Percentiles rank a stretch among this genome's conserved stretches.
Evolutionary conservation across 768 basidiomycete species (phyloP).

Genomic region (Rhodosporidiobolus odoratus): DNA sequence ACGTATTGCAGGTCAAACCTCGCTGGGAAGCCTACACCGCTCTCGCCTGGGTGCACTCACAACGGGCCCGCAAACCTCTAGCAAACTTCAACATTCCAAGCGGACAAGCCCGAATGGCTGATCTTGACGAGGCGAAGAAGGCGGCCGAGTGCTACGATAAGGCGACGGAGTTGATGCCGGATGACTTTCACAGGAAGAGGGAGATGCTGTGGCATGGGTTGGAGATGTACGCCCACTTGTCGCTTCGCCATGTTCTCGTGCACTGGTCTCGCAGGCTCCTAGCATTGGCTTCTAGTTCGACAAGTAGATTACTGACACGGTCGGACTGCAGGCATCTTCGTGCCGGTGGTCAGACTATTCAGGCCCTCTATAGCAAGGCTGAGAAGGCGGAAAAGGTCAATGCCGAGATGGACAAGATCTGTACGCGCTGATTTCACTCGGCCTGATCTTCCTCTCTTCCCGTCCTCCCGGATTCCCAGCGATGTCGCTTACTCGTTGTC

Average conservation of each 20-base stretch:
- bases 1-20: not conserved
- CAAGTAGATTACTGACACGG: too few relatives aligned
- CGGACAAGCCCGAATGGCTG: not conserved
- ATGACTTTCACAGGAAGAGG: not conserved
- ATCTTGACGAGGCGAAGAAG: not conserved
- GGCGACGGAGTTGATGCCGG: not conserved
- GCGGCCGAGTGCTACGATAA: slow-evolving; percentile 1
- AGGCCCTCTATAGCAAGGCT: not conserved
- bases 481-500: too few relatives aligned
- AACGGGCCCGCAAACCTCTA: not conserved
- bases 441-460: not conserved
- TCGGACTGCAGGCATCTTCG: not conserved
- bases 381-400: not conserved
- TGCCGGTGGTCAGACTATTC: not conserved
- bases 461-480: too few relatives aligned
- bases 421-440: not conserved
- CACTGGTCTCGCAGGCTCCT: too few relatives aligned
- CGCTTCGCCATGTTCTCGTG: not conserved
- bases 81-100: too few relatives aligned
- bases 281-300: too few relatives aligned
- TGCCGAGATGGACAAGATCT: not conserved
- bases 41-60: not conserved
- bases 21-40: not conserved
- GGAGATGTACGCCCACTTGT: not conserved
- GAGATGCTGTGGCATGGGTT: not conserved